Conservation (phyloP, 169 alveolate species). For the Eimeria maxima region DNA sequence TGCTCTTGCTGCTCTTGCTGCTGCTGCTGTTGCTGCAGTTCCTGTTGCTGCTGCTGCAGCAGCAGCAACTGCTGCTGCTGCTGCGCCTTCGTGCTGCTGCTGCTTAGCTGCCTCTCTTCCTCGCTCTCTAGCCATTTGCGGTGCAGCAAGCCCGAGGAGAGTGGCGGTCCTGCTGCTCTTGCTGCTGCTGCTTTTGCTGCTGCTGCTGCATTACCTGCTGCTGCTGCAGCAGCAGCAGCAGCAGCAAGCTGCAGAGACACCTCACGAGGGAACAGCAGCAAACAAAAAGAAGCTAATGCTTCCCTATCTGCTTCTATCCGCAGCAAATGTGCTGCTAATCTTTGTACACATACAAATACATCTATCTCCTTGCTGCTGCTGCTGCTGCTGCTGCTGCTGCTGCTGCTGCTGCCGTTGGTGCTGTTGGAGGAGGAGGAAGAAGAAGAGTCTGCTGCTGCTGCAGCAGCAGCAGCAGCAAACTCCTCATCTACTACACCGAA, state of each 20-base stretch:
- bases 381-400: constrained; percentile 67
- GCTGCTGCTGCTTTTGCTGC: too few relatives aligned
- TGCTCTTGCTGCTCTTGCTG: constrained; percentile 28
- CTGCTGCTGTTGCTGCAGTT: not conserved
- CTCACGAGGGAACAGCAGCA: constrained; percentile 45
- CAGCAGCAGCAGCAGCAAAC: constrained; percentile 11
- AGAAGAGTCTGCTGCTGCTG: too few relatives aligned
- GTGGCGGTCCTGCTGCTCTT: not conserved
- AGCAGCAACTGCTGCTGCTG: too few relatives aligned
- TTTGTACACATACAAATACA: not conserved
- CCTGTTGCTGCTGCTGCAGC: too few relatives aligned
- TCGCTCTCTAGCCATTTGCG: not conserved
- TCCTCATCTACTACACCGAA: constrained; percentile 6
- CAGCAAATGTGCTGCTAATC: not conserved
- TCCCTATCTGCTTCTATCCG: constrained; percentile 29
- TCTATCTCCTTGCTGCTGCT: constrained; percentile 11
- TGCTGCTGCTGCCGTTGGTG: too few relatives aligned
- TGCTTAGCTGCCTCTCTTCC: constrained; percentile 28
- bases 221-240: constrained; percentile 19
- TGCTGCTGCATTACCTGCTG: not conserved
- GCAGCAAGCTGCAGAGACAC: not conserved
- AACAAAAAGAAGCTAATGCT: constrained; percentile 31
- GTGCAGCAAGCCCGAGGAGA: not conserved
- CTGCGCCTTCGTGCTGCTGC: not conserved
- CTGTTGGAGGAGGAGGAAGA: too few relatives aligned